Evolutionary conservation across 495 filamentous ascomycete species (phyloP).

Genomic region (Chaetomium fimeti): DNA sequence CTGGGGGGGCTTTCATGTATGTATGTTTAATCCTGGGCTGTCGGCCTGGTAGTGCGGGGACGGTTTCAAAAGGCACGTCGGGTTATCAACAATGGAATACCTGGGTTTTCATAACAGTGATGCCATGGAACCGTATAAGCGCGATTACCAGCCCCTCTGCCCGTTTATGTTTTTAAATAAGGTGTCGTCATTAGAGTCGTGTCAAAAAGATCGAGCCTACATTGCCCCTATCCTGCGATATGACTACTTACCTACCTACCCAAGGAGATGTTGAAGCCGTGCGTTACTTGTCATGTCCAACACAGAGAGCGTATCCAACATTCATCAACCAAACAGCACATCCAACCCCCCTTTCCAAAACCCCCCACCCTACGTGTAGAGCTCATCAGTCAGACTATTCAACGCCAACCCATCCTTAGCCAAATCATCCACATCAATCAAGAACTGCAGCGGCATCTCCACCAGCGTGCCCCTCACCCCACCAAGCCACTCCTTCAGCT

Average conservation of each 20-base stretch:
- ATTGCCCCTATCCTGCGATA: no score
- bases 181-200: no score
- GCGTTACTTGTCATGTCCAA: no score
- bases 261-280: no score
- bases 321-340: not conserved
- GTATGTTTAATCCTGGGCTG: not conserved
- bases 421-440: slow-evolving; percentile 79
- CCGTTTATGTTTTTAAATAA: no score
- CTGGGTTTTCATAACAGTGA: not conserved
- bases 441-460: slow-evolving; percentile 89
- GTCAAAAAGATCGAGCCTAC: no score
- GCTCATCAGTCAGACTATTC: slow-evolving; percentile 76
- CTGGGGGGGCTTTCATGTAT: not conserved
- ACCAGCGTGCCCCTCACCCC: slow-evolving; percentile 77
- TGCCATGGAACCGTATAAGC: no score
- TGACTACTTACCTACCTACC: no score
- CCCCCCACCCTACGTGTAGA: slow-evolving; percentile 64
- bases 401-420: slow-evolving; percentile 78
- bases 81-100: not conserved
- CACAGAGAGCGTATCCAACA: no score
- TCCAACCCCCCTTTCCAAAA: not conserved
- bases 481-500: slow-evolving; percentile 80
- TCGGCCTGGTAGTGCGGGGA: not conserved
- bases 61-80: not conserved
- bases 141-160: no score